These are phyloP conservation scores for Kappamyces sp. DNA, from an alignment of 192 early-diverging fungal genomes.

Conservation along the genomic window DNA sequence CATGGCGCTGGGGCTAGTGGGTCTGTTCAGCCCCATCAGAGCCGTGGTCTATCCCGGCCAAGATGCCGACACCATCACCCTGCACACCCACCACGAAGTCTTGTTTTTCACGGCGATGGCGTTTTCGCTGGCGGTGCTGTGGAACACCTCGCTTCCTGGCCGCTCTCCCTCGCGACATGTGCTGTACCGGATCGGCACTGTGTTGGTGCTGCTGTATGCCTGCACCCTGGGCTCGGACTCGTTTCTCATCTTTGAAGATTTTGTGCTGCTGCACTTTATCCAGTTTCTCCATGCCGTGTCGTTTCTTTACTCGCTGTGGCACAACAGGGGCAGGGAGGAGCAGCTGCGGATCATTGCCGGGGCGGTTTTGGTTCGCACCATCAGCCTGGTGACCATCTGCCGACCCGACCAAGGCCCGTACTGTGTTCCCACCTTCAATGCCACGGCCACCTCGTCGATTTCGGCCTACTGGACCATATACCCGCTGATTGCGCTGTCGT, in stretches of 20 bases:
- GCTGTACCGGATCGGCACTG: slow-evolving; percentile 12
- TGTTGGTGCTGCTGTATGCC: slow-evolving; percentile 49
- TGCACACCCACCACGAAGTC: slow-evolving; percentile 26
- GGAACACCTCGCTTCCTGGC: background rate
- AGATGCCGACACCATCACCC: slow-evolving; percentile 1
- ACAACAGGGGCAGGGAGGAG: slow-evolving; percentile 18
- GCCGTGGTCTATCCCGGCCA: background rate
- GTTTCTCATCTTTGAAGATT: slow-evolving; percentile 85
- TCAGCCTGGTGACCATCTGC: slow-evolving; percentile 68
- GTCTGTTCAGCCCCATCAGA: background rate
- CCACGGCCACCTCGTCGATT: slow-evolving; percentile 45
- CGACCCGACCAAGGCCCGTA: slow-evolving; percentile 79
- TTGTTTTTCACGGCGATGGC: slow-evolving; percentile 17
- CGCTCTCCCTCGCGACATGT: background rate
- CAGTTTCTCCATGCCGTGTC: slow-evolving; percentile 56
- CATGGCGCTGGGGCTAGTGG: background rate
- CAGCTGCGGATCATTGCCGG: slow-evolving; percentile 13
- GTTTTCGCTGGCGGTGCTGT: slow-evolving; percentile 8
- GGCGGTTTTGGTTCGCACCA: slow-evolving; percentile 47
- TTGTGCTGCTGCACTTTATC: slow-evolving; percentile 57
- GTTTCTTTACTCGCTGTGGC: slow-evolving; percentile 23
- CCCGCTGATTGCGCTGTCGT: too few relatives aligned
- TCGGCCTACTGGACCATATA: slow-evolving; percentile 37
- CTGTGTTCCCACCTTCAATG: slow-evolving; percentile 80
- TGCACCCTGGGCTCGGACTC: slow-evolving; percentile 80